Evolutionary conservation across 140 eudicot genomes (phyloP), one percentile per base, ranked within the genome.

Genomic region (Flaveria floridana): DNA sequence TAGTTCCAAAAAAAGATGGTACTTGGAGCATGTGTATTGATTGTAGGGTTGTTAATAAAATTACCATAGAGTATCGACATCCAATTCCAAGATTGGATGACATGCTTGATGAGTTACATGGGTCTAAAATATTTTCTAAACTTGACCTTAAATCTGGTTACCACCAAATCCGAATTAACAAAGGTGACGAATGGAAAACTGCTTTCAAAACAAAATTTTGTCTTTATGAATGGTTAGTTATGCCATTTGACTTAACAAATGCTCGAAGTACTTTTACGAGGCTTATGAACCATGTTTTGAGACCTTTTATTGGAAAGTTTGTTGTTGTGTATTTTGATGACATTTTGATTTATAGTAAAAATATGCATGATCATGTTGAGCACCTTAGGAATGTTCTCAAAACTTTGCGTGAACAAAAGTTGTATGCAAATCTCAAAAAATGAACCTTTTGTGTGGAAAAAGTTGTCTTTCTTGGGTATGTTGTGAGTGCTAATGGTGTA

Each of bases 141-240:
- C 15, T 23, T 37, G 51, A 65, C 16, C 70, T 65, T 65, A 65
- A 5, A 37, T 2, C 11, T n/a, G 70, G 70, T 5, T 65, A 65
- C n/a, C 70, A 65, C 14, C 70, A 65, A 65, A 65, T 65, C 13
- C 41, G 50, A n/a, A 65, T 65, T 4, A 12, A 15, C 0, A 28
- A 65, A 37, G 51, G 51, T 10, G 70, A 65, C 37, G 65, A 58
- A 23, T 58, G 65, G 65, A 58, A 58, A 65, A 34, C 70, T n/a
- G 25, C 50, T 65, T 34, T 65, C 14, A 65, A 65, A n/a, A 65
- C 70, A 34, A 65, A 65, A 6, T 14, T 14, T 65, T 51, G 70
- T 15, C 9, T 65, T 0, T 65, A 34, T 14, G 47, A 65, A 7
- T 41, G 7, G 46, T 41, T 41, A 41, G 46, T 41, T 41, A 41